phyloP scores from a whole-genome alignment of 192 early-diverging fungal genomes.

The Coemansia sp. region DNA sequence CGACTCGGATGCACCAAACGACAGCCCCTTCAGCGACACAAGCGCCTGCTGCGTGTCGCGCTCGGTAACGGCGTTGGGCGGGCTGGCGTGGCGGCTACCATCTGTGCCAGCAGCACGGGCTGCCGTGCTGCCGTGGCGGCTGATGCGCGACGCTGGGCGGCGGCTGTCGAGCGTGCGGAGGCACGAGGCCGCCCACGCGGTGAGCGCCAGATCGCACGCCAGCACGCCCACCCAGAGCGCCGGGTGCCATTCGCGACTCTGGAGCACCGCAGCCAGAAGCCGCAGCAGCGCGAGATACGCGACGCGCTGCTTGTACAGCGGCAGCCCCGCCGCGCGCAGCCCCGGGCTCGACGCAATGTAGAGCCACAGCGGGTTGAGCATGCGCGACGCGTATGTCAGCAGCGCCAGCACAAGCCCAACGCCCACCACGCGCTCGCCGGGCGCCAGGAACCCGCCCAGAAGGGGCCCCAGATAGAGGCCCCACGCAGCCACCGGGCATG shows the following conservation, averaged over 20 bases:
- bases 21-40: constrained; percentile 25
- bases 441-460: neutral
- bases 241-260: neutral
- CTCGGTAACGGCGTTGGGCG: neutral
- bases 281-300: constrained; percentile 17
- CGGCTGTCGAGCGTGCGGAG: constrained; percentile 10
- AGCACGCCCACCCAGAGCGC: constrained; percentile 3
- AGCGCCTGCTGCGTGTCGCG: constrained; percentile 12
- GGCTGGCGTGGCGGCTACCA: neutral
- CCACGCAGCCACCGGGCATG: constrained; percentile 18
- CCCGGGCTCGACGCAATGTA: constrained; percentile 28
- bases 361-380: constrained; percentile 46
- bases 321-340: constrained; percentile 27
- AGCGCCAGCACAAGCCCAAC: constrained; percentile 8
- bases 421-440: neutral
- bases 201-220: constrained; percentile 20
- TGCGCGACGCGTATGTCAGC: constrained; percentile 14
- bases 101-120: neutral
- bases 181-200: constrained; percentile 5
- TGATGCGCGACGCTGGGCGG: constrained; percentile 12
- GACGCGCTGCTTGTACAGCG: constrained; percentile 23
- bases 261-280: constrained; percentile 6
- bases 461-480: constrained; percentile 7
- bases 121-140: neutral
- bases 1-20: constrained; percentile 36